Evolutionary conservation across 371 early-diverging fungal genomes (phyloP).

Genomic region (Circinella minor): DNA sequence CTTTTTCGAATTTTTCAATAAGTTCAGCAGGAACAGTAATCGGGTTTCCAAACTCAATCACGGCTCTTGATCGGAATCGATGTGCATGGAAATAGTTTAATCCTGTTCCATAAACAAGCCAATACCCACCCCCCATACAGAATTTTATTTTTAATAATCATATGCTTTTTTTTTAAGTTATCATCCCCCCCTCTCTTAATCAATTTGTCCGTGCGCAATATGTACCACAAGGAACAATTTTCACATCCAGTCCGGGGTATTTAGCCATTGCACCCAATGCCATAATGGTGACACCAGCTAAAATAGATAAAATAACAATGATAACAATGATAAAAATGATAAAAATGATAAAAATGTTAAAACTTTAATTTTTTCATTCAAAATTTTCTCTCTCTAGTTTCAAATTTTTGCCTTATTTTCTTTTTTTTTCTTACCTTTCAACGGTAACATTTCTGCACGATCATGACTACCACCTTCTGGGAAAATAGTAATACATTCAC

Average conservation of each 20-base stretch:
- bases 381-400: not conserved
- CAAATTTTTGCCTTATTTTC: not conserved
- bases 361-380: not conserved
- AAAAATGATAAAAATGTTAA: not conserved
- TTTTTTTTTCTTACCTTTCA: conserved; percentile 66
- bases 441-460: conserved; percentile 91
- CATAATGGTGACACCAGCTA: conserved; percentile 89
- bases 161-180: conserved; percentile 4
- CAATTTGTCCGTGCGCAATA: conserved; percentile 1
- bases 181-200: not conserved
- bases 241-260: conserved; percentile 86
- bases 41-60: conserved; percentile 95
- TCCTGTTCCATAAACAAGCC: conserved; percentile 38
- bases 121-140: not conserved
- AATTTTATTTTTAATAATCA: not conserved
- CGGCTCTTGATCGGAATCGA: conserved; percentile 94
- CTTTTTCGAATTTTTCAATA: conserved; percentile 82
- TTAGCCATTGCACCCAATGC: conserved; percentile 93
- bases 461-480: conserved; percentile 99
- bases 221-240: conserved; percentile 88
- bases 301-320: not conserved
- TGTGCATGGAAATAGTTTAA: conserved; percentile 97
- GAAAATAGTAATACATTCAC: conserved; percentile 94
- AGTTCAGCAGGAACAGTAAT: conserved; percentile 78
- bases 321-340: not conserved